Evolutionary conservation across 495 filamentous ascomycete genomes (phyloP), one percentile per base, ranked within the genome.

Genomic region (Aeminium ludgeri): DNA sequence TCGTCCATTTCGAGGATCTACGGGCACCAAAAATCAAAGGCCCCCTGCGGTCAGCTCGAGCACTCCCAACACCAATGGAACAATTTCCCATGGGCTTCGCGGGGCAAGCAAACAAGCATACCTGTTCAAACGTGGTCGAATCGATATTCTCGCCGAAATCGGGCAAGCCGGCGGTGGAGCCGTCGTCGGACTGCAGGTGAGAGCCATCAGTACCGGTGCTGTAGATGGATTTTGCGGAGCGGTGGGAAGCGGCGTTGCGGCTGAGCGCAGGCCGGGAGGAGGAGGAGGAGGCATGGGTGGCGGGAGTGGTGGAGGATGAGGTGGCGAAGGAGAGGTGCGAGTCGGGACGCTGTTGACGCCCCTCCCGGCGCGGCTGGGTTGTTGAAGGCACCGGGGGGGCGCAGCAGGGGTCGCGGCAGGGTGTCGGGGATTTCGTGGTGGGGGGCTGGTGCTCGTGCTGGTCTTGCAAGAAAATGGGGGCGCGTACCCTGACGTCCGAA

Each of bases 1-100:
- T 94, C 86, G 55, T 94, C 86, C 86, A 94, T 92, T 61, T 93
- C 86, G 32, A 95, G 73, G 58, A 97, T 94, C 46, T 51, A 23
- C 13, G 10, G 3, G 15, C n/a, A 30, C 8, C 8, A 30, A 30
- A 30, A n/a, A 30, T 7, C 28, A 30, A 30, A 30, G n/a, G 28
- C 8, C 7, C 8, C n/a, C 28, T 8, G 28, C 28, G n/a, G 28
- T 8, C 28, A 7, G 28, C 28, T 8, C 28, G 7, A 7, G n/a
- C 7, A 30, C 28, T 7, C n/a, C 28, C 7, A 8, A 30, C 28
- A 30, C n/a, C 28, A n/a, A n/a, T n/a, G n/a, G n/a, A n/a, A n/a
- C n/a, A n/a, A n/a, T n/a, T n/a, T n/a, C n/a, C n/a, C n/a, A n/a
- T n/a, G n/a, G n/a, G 8, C 23, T 20, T 4, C 6, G n/a, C 10